Percentiles rank a stretch among this genome's conserved stretches.
Evolutionary conservation across 495 filamentous ascomycete species (phyloP).

Genomic region (Thermochaetoides thermophila): DNA sequence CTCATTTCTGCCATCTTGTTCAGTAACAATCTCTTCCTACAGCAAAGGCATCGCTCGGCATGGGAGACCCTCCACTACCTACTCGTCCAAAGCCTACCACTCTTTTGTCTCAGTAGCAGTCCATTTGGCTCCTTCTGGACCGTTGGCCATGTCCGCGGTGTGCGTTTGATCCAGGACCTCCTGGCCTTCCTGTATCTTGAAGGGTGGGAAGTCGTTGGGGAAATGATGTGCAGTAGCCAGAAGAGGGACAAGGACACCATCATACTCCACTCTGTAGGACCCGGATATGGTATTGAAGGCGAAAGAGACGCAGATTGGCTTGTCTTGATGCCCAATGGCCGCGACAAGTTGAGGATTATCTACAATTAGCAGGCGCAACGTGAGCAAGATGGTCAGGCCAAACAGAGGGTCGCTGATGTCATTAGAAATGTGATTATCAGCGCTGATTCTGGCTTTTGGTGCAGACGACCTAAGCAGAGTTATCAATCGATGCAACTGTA

Average conservation of each 20-base stretch:
- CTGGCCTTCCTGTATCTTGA: constrained; percentile 8
- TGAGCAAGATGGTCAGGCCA: neutral
- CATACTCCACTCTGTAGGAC: constrained; percentile 3
- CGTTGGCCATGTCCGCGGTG: constrained; percentile 3
- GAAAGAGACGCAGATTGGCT: no score
- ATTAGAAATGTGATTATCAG: no score
- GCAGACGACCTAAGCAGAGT: no score
- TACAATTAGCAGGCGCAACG: constrained; percentile 4
- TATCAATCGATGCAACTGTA: no score
- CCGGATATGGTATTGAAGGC: neutral
- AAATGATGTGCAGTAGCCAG: constrained; percentile 2
- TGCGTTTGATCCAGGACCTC: constrained; percentile 9
- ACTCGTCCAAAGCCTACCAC: constrained; percentile 9
- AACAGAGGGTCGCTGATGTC: neutral
- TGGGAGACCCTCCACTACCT: neutral
- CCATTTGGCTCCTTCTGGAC: constrained; percentile 8
- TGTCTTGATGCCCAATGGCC: constrained; percentile 1
- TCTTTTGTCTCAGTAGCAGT: constrained; percentile 6
- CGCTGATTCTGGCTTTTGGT: no score
- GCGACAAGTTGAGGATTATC: constrained; percentile 8
- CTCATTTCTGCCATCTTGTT: constrained; percentile 15
- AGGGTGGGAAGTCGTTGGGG: constrained; percentile 8
- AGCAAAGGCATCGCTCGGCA: constrained; percentile 4
- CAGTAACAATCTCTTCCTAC: constrained; percentile 17
- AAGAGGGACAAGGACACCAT: constrained; percentile 11